A percentile compares a stretch with the other conserved stretches of the same genome.
Evolutionary conservation across 352 stramenopile genomes (phyloP).

Genomic region (Peronospora belbahrii): DNA sequence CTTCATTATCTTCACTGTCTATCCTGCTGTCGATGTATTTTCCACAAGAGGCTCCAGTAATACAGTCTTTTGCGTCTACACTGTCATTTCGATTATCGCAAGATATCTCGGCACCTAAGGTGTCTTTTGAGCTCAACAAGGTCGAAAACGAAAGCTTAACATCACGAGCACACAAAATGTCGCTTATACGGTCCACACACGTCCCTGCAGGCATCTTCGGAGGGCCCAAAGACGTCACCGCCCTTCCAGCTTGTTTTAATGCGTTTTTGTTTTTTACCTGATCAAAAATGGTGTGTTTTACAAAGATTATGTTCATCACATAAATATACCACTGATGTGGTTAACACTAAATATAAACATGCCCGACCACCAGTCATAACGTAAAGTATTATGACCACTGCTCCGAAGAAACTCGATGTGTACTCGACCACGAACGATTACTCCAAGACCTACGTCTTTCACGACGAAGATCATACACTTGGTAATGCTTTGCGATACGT

Average conservation of each 20-base stretch:
- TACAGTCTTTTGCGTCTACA: conserved; percentile 17
- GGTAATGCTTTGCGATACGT: conserved; percentile 89
- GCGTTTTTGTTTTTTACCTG: neutral
- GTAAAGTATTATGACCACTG: conserved; percentile 18
- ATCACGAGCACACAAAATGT: neutral
- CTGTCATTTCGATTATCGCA: conserved; percentile 17
- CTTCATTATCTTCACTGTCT: conserved; percentile 17
- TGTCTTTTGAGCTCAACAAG: neutral
- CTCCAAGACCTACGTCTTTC: conserved; percentile 85
- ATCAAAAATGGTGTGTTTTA: neutral
- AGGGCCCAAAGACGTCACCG: conserved; percentile 12
- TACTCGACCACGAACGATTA: conserved; percentile 70
- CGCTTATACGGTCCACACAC: conserved; percentile 7
- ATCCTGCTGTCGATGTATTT: conserved; percentile 22
- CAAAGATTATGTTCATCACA: neutral
- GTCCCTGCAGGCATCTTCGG: conserved; percentile 18
- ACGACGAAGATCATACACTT: conserved; percentile 87
- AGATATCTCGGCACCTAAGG: conserved; percentile 2
- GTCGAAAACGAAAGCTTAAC: neutral
- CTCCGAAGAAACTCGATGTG: conserved; percentile 73
- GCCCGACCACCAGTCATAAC: conserved; percentile 12
- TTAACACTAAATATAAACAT: neutral
- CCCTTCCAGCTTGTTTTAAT: conserved; percentile 1
- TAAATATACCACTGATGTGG: neutral
- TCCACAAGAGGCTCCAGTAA: conserved; percentile 16